Evolutionary conservation across 116 monocot genomes (phyloP).

Genomic region (Zostera marina): DNA sequence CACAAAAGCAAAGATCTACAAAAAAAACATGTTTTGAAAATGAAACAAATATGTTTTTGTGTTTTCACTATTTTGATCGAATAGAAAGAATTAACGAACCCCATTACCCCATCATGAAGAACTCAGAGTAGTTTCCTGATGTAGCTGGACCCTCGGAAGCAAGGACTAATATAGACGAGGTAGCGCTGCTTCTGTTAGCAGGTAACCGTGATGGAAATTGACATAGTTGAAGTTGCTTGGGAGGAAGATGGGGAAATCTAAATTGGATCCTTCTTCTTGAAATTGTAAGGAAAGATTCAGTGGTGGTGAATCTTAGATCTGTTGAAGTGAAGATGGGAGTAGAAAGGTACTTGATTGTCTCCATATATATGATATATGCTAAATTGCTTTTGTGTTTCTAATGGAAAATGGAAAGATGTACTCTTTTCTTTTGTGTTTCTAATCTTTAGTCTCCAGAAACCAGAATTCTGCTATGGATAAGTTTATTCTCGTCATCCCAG

Average conservation of each 20-base stretch:
- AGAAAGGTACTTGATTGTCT: background rate
- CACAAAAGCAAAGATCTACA: conserved; percentile 25
- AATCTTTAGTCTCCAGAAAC: background rate
- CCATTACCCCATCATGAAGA: conserved; percentile 7
- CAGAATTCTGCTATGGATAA: background rate
- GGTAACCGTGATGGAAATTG: background rate
- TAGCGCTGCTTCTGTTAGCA: background rate
- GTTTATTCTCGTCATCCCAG: background rate
- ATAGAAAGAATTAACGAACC: background rate
- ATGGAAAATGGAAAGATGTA: background rate
- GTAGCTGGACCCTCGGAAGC: background rate
- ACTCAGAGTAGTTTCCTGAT: conserved; percentile 6
- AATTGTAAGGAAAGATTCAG: background rate
- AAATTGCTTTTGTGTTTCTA: no score
- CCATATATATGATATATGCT: background rate
- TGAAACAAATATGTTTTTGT: background rate
- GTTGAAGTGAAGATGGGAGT: no score
- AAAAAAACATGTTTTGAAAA: background rate
- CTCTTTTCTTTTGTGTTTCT: background rate
- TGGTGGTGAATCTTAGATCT: background rate
- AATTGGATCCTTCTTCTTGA: conserved; percentile 3
- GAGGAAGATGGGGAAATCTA: background rate
- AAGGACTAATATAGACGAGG: background rate
- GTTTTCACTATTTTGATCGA: no score
- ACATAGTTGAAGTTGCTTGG: background rate